These are phyloP conservation scores for Orbilia brochopaga DNA, from an alignment of 2,329 filamentous ascomycete species.

Conservation along the genomic window DNA sequence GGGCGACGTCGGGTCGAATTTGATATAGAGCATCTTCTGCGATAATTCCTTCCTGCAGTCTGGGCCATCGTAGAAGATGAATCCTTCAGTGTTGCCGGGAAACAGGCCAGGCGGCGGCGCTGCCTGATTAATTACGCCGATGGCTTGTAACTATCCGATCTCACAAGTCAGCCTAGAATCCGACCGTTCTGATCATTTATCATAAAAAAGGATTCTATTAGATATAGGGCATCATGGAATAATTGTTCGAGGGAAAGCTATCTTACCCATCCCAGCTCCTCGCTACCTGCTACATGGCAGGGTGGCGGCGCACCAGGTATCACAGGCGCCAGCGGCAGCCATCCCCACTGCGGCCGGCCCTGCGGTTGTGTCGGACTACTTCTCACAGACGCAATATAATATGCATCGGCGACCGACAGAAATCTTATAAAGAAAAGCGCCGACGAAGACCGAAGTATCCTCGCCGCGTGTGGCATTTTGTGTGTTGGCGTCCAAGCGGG, in stretches of 20 bases:
- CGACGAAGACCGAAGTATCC: background rate
- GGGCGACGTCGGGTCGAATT: slow-evolving; percentile 10
- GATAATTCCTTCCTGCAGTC: slow-evolving; percentile 9
- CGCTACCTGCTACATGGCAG: slow-evolving; percentile 15
- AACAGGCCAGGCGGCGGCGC: background rate
- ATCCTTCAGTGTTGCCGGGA: slow-evolving; percentile 17
- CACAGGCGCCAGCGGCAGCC: slow-evolving; percentile 9
- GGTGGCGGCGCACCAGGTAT: background rate
- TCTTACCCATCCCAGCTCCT: slow-evolving; percentile 23
- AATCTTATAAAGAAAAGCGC: slow-evolving; percentile 10
- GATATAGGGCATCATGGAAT: background rate
- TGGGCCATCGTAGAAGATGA: slow-evolving; percentile 30
- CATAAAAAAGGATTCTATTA: background rate
- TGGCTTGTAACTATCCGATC: slow-evolving; percentile 21
- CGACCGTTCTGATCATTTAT: background rate
- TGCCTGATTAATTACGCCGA: slow-evolving; percentile 30
- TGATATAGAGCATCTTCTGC: slow-evolving; percentile 15
- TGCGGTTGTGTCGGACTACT: slow-evolving; percentile 13
- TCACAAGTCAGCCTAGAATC: background rate
- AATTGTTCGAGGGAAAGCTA: background rate
- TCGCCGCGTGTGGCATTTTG: slow-evolving; percentile 16
- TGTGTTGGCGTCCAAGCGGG: background rate
- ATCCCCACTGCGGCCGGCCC: slow-evolving; percentile 18
- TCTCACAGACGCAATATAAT: slow-evolving; percentile 17
- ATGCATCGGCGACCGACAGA: slow-evolving; percentile 14